phyloP scores from a whole-genome alignment of 306 rosid genomes.

The Casuarina equisetifolia region DNA sequence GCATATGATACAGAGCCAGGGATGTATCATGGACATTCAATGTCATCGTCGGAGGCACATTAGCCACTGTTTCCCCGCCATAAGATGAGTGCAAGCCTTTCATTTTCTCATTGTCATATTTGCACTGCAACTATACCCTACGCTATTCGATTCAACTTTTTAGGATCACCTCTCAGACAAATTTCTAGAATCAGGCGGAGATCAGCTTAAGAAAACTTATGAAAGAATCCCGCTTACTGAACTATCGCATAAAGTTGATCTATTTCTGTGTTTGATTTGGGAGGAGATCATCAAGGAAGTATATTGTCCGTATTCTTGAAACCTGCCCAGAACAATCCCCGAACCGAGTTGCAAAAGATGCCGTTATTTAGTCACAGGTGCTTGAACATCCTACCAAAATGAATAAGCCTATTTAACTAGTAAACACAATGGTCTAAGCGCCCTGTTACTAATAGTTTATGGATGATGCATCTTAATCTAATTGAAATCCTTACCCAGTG shows the following conservation, averaged over 20 bases:
- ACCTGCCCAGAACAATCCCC: background rate
- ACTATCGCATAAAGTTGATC: background rate
- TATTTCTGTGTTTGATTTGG: background rate
- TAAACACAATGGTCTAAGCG: background rate
- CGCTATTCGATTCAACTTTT: background rate
- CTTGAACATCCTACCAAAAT: background rate
- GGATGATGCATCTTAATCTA: background rate
- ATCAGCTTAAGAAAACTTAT: background rate
- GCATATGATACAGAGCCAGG: background rate
- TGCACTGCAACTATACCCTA: background rate
- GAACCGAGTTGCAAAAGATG: background rate
- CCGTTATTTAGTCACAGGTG: background rate
- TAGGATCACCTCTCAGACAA: background rate
- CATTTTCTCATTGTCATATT: background rate
- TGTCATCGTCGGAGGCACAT: background rate
- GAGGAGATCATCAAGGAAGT: background rate
- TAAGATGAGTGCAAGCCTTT: background rate
- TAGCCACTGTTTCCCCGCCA: background rate
- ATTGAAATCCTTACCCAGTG: background rate
- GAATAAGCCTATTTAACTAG: background rate
- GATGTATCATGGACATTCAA: background rate
- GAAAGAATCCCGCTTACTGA: background rate
- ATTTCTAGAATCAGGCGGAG: background rate
- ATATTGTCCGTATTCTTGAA: background rate
- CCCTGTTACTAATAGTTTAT: background rate